Conservation (phyloP, 2,329 filamentous ascomycete species). For the Ceratocystis lukuohia region DNA sequence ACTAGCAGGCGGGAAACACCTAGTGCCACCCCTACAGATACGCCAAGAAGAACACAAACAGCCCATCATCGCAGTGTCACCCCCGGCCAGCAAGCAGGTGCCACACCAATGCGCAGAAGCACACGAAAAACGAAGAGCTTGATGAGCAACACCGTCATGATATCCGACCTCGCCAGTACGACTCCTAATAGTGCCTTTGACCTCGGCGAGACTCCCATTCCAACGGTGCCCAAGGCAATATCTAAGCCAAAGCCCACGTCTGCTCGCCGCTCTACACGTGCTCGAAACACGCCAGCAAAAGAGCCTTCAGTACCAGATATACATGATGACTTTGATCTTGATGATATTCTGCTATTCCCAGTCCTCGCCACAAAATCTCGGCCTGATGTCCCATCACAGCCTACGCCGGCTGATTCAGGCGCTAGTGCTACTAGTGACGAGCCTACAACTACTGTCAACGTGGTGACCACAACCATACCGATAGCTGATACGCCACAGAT, state of each 20-base stretch:
- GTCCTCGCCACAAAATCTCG: neutral
- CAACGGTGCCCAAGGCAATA: conserved; percentile 1
- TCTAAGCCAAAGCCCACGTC: conserved; percentile 8
- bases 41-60: neutral
- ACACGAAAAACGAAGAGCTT: neutral
- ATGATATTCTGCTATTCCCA: neutral
- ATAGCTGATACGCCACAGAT: conserved; percentile 15
- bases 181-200: conserved; percentile 14
- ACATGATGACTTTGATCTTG: conserved; percentile 9
- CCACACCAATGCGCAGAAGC: neutral
- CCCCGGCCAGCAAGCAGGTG: neutral
- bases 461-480: conserved; percentile 15
- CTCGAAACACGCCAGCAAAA: neutral
- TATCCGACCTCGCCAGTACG: conserved; percentile 18
- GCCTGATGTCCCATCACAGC: neutral
- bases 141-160: conserved; percentile 9
- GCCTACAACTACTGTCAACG: conserved; percentile 5
- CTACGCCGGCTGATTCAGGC: conserved; percentile 11
- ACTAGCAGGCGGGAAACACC: neutral
- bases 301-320: neutral
- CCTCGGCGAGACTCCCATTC: conserved; percentile 4
- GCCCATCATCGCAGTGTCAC: conserved; percentile 8
- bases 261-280: conserved; percentile 4
- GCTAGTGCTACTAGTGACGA: conserved; percentile 14
- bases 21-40: neutral